Evolutionary conservation across 345 rosid species (phyloP), one percentile per base, ranked within the genome.

Genomic region (Tarenaya hassleriana): DNA sequence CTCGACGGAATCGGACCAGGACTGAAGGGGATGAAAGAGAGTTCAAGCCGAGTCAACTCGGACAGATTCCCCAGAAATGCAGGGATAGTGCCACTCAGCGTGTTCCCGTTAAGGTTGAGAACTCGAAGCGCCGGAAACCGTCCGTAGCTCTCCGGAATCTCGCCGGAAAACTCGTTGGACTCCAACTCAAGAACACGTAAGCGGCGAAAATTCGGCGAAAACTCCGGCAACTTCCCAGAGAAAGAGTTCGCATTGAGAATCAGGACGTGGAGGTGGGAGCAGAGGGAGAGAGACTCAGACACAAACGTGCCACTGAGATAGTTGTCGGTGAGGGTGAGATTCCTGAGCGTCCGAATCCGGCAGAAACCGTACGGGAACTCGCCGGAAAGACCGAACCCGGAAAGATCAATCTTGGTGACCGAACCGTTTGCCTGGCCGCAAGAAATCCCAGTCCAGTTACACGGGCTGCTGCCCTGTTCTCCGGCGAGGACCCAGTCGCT

Each of bases 391-490:
- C 61, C 61, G 12, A 71, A 57, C 4, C 20, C 66, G 19, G 83
- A 35, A 29, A 87, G 63, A 67, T 87, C 75, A 24, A 86, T 60
- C 2, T 79, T 53, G 7, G 75, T 44, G 45, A 87, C 85, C 7
- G 75, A 16, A 8, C 41, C 34, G 45, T 64, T 77, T 0, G 10
- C 63, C 41, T 42, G 0, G 9, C 72, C 73, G 59, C 94, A 87
- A 34, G 66, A 45, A 29, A 83, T 56, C 60, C 94, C 96, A 1
- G 80, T 71, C 89, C 92, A 87, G 31, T 79, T 73, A 64, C 96
- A 87, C 0, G 83, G 79, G 42, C 34, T 71, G 10, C 16, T 72
- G 15, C 50, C 60, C n/a, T n/a, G n/a, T 21, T 44, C 67, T 40
- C 62, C 16, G 33, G 31, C 52, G 15, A 59, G 18, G 56, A 64